phyloP scores from a whole-genome alignment of 129 eudicot species.

The Pulicaria dysenterica region DNA sequence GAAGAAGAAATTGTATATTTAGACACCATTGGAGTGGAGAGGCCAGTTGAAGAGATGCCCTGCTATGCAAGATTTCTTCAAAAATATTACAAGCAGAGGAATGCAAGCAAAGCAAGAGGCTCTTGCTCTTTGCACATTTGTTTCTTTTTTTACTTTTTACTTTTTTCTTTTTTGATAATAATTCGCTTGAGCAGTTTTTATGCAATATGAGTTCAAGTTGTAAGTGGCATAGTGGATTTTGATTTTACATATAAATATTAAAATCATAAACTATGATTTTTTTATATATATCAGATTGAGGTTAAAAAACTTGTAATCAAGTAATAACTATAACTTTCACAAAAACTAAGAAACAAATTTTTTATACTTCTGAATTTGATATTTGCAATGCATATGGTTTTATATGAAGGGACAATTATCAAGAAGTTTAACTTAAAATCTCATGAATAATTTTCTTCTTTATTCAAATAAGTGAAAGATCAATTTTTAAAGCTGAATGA shows the following conservation, averaged over 20 bases:
- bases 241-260: constrained; percentile 8
- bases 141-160: constrained; percentile 30
- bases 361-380: too few species aligned
- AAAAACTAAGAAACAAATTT: too few species aligned
- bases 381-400: too few species aligned
- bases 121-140: constrained; percentile 46
- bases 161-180: constrained; percentile 30
- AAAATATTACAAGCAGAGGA: constrained; percentile 43
- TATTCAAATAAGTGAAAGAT: too few species aligned
- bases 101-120: constrained; percentile 54
- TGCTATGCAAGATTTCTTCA: constrained; percentile 45
- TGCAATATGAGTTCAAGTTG: constrained; percentile 32
- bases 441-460: too few species aligned
- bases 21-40: constrained; percentile 37
- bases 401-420: too few species aligned
- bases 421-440: too few species aligned
- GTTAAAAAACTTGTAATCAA: too few species aligned
- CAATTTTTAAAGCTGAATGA: too few species aligned
- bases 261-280: too few species aligned
- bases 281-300: too few species aligned
- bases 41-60: constrained; percentile 48
- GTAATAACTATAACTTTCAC: too few species aligned
- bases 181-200: constrained; percentile 25
- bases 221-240: constrained; percentile 28
- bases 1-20: constrained; percentile 39